A percentile compares a stretch with the other conserved stretches of the same genome.
Conservation (phyloP, 768 basidiomycete genomes). For the Rhizopogon vulgaris region DNA sequence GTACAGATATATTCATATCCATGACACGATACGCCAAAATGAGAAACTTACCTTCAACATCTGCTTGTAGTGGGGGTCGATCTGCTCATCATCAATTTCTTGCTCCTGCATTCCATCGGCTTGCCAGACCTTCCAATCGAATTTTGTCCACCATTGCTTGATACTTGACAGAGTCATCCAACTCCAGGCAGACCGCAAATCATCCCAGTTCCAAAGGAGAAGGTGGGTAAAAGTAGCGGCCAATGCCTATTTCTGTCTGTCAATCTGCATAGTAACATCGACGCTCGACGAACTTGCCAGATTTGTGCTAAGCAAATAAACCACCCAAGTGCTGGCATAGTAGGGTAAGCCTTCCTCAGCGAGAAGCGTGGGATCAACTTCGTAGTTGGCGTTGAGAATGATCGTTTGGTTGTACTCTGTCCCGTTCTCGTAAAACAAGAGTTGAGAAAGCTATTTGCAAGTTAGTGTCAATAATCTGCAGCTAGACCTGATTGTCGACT, state of each 20-base stretch:
- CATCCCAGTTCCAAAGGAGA: conserved; percentile 46
- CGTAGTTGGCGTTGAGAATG: conserved; percentile 48
- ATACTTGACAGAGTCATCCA: conserved; percentile 35
- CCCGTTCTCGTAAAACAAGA: conserved; percentile 46
- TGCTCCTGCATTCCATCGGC: conserved; percentile 13
- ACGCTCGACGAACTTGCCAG: conserved; percentile 37
- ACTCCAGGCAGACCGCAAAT: conserved; percentile 39
- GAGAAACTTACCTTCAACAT: conserved; percentile 33
- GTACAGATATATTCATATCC: no score
- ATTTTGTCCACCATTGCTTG: conserved; percentile 26
- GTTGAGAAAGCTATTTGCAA: conserved; percentile 36
- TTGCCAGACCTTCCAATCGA: conserved; percentile 35
- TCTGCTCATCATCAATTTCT: conserved; percentile 31
- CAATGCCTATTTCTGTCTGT: conserved; percentile 13
- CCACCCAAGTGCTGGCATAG: conserved; percentile 22
- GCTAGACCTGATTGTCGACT: background rate
- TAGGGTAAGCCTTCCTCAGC: conserved; percentile 32
- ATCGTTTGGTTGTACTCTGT: conserved; percentile 44
- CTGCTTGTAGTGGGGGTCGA: conserved; percentile 52
- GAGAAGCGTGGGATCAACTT: conserved; percentile 44
- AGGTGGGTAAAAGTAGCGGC: conserved; percentile 49
- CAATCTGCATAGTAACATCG: conserved; percentile 30
- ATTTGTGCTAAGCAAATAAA: conserved; percentile 31
- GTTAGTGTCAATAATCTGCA: conserved; percentile 3
- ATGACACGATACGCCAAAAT: no score